These are phyloP conservation scores for Pseudogymnoascus sp. DNA, from an alignment of 2,329 filamentous ascomycete species.

Conservation along the genomic window DNA sequence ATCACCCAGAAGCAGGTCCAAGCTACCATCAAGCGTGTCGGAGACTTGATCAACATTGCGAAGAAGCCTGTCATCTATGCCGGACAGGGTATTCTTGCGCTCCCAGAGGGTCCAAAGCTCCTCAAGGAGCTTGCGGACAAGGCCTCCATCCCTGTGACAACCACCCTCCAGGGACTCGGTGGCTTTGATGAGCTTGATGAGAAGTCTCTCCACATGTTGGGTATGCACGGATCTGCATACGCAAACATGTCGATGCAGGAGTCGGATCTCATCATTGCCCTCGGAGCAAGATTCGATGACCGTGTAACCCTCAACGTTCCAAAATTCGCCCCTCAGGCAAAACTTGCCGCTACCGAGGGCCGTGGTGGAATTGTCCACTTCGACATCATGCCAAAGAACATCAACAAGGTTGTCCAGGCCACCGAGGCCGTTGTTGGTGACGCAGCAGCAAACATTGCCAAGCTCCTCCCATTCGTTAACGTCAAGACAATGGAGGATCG, in stretches of 20 bases:
- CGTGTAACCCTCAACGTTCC: slow-evolving; percentile 75
- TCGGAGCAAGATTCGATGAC: slow-evolving; percentile 92
- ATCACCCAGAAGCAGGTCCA: slow-evolving; percentile 64
- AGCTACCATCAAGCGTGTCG: slow-evolving; percentile 65
- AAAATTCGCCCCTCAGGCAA: slow-evolving; percentile 86
- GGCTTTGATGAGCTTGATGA: slow-evolving; percentile 87
- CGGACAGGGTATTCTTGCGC: slow-evolving; percentile 78
- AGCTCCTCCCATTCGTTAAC: slow-evolving; percentile 65
- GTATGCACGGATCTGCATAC: slow-evolving; percentile 95
- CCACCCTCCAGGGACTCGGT: slow-evolving; percentile 87
- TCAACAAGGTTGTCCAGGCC: slow-evolving; percentile 97
- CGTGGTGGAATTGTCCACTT: slow-evolving; percentile 96
- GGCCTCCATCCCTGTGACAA: slow-evolving; percentile 86
- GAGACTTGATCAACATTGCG: slow-evolving; percentile 72
- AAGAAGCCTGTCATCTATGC: slow-evolving; percentile 96
- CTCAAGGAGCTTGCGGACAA: slow-evolving; percentile 86
- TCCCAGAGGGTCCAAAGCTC: slow-evolving; percentile 67
- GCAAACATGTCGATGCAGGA: slow-evolving; percentile 98
- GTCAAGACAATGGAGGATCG: slow-evolving; percentile 54
- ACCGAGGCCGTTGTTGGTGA: slow-evolving; percentile 94
- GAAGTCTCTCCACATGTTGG: slow-evolving; percentile 95
- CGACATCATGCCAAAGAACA: slow-evolving; percentile 99
- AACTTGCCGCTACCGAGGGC: slow-evolving; percentile 71
- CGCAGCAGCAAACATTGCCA: slow-evolving; percentile 67
- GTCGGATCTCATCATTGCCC: slow-evolving; percentile 88